These are phyloP conservation scores for Saturnispora saitoi DNA, from an alignment of 805 yeast genomes.

Conservation along the genomic window DNA sequence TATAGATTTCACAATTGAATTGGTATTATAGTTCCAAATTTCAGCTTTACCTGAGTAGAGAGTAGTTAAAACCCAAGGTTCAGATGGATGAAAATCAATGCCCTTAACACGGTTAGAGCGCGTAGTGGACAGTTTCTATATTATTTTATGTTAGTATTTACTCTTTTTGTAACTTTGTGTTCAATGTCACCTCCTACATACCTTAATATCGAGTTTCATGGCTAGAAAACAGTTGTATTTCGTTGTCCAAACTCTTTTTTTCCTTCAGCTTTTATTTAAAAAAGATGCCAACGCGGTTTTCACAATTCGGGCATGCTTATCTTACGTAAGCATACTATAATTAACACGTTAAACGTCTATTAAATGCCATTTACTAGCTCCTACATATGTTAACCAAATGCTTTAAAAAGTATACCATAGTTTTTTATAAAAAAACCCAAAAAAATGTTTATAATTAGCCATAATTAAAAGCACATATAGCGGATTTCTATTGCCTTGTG, in stretches of 20 bases:
- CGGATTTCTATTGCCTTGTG: no score
- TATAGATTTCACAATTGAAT: slow-evolving; percentile 72
- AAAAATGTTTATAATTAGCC: no score
- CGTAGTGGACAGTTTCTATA: slow-evolving; percentile 70
- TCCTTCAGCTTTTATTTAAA: background rate
- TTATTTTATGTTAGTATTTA: slow-evolving; percentile 5
- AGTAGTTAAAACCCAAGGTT: slow-evolving; percentile 95
- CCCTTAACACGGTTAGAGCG: slow-evolving; percentile 97
- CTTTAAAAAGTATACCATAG: no score
- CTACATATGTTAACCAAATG: no score
- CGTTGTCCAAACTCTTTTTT: background rate
- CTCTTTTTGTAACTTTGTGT: background rate
- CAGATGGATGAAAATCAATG: slow-evolving; percentile 94
- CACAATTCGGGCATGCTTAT: no score
- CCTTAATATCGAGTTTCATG: slow-evolving; percentile 45
- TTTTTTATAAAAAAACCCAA: no score
- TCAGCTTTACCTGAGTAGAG: slow-evolving; percentile 83
- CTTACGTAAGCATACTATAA: no score
- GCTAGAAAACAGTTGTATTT: background rate
- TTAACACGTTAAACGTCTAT: no score
- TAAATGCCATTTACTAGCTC: no score
- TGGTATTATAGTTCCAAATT: slow-evolving; percentile 90
- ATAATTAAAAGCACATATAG: no score
- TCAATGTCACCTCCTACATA: slow-evolving; percentile 18
- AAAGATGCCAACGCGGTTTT: background rate